A percentile compares a stretch with the other conserved stretches of the same genome.
Evolutionary conservation across 805 yeast genomes (phyloP).

Genomic region (Yamadazyma takamatsuzukensis): DNA sequence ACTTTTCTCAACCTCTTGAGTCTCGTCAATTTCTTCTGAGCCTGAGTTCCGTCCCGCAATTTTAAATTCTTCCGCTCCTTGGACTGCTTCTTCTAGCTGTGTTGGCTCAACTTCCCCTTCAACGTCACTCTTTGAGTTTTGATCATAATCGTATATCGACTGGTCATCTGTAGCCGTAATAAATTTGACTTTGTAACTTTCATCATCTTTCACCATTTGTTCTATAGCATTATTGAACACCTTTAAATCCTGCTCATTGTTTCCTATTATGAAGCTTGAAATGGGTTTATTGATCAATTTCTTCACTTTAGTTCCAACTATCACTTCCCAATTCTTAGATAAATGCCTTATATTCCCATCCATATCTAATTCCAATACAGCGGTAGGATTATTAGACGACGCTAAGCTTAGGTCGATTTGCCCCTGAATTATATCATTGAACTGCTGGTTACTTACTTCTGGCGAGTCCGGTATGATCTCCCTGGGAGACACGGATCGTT

Average conservation of each 20-base stretch:
- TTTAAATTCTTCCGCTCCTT: constrained; percentile 6
- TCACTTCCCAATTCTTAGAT: constrained; percentile 71
- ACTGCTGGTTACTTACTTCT: not conserved
- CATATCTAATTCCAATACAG: constrained; percentile 79
- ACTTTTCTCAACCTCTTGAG: constrained; percentile 3
- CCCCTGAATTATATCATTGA: constrained; percentile 26
- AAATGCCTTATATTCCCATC: constrained; percentile 75
- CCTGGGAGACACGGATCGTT: constrained; percentile 33
- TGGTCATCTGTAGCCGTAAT: constrained; percentile 45
- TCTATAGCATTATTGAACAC: constrained; percentile 70
- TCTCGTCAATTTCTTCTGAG: not conserved
- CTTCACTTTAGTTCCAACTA: constrained; percentile 63
- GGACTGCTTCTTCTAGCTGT: not conserved
- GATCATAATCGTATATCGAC: constrained; percentile 8
- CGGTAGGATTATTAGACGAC: constrained; percentile 66
- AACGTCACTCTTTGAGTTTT: too few species aligned
- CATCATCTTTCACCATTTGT: constrained; percentile 69
- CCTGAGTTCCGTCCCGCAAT: constrained; percentile 3
- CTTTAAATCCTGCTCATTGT: constrained; percentile 52
- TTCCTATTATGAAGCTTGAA: constrained; percentile 62
- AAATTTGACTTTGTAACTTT: constrained; percentile 74
- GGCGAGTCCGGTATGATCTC: constrained; percentile 16
- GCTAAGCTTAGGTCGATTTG: constrained; percentile 58
- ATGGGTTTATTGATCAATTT: constrained; percentile 58
- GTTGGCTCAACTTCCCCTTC: constrained; percentile 7